Percentiles rank a stretch among this genome's conserved stretches.
These are phyloP conservation scores for Delitschia confertaspora DNA, from an alignment of 495 filamentous ascomycete species.

Conservation along the genomic window DNA sequence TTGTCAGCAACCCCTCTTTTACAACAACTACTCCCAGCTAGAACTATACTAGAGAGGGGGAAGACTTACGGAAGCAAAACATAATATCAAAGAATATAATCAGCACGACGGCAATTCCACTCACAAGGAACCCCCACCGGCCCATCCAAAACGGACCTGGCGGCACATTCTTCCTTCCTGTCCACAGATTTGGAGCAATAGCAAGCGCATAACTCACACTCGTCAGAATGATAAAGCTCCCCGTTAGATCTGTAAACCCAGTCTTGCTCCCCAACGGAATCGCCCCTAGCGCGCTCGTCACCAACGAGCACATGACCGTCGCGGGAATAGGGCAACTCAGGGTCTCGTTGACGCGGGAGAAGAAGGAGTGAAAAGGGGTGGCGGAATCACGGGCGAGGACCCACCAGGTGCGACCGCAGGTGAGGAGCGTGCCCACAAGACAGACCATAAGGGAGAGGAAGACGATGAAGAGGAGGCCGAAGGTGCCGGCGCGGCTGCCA, in stretches of 20 bases:
- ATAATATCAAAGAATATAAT: constrained; percentile 30
- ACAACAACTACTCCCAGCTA: background rate
- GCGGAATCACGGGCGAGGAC: constrained; percentile 67
- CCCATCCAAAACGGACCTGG: constrained; percentile 61
- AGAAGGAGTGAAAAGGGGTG: constrained; percentile 43
- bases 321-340: constrained; percentile 55
- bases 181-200: constrained; percentile 63
- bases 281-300: constrained; percentile 57
- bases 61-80: constrained; percentile 30
- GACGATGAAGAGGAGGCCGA: constrained; percentile 61
- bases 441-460: constrained; percentile 56
- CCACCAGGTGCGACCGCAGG: constrained; percentile 70
- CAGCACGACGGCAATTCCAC: constrained; percentile 18
- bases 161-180: constrained; percentile 54
- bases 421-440: constrained; percentile 61
- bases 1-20: background rate
- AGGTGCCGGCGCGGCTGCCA: constrained; percentile 45
- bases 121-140: constrained; percentile 13
- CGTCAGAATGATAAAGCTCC: constrained; percentile 64
- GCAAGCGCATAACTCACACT: constrained; percentile 64
- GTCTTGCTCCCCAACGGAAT: constrained; percentile 66
- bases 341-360: constrained; percentile 40
- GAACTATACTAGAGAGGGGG: background rate
- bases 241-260: constrained; percentile 67
- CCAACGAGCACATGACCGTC: constrained; percentile 51